phyloP scores from a whole-genome alignment of 169 alveolate genomes.

The Blepharisma undulans region DNA sequence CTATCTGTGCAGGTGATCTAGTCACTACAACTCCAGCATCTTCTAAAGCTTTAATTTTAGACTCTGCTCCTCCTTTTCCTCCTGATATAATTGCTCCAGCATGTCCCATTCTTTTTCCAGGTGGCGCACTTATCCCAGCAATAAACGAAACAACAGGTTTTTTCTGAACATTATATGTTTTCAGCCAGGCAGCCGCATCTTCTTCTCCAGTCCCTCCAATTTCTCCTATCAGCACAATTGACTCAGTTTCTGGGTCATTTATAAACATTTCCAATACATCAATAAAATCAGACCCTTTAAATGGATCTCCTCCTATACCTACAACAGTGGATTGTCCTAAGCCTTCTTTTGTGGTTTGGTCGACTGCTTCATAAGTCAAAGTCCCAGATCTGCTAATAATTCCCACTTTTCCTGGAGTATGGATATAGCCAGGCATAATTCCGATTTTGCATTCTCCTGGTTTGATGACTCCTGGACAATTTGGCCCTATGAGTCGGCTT shows the following conservation, averaged over 20 bases:
- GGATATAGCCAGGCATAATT: slow-evolving; percentile 98
- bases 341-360: slow-evolving; percentile 95
- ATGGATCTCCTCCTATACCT: slow-evolving; percentile 99
- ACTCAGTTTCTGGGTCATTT: slow-evolving; percentile 94
- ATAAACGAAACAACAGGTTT: slow-evolving; percentile 95
- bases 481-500: slow-evolving; percentile 96
- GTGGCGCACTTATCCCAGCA: slow-evolving; percentile 97
- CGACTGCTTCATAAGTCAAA: slow-evolving; percentile 97
- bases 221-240: slow-evolving; percentile 97
- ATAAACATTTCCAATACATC: slow-evolving; percentile 94
- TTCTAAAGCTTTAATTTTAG: slow-evolving; percentile 89
- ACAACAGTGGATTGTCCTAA: slow-evolving; percentile 97
- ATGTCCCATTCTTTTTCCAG: slow-evolving; percentile 98
- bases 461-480: slow-evolving; percentile 98
- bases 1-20: slow-evolving; percentile 90
- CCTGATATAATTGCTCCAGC: slow-evolving; percentile 98
- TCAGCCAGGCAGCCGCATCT: slow-evolving; percentile 96
- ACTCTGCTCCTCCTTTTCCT: slow-evolving; percentile 97
- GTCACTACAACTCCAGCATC: slow-evolving; percentile 91
- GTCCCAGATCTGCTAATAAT: slow-evolving; percentile 92
- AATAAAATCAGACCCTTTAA: slow-evolving; percentile 96
- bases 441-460: slow-evolving; percentile 99
- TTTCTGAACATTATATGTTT: slow-evolving; percentile 83
- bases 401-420: slow-evolving; percentile 90
- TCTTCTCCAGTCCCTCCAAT: slow-evolving; percentile 99